These are phyloP conservation scores for Combretum micranthum DNA, from an alignment of 345 rosid species.

Conservation along the genomic window DNA sequence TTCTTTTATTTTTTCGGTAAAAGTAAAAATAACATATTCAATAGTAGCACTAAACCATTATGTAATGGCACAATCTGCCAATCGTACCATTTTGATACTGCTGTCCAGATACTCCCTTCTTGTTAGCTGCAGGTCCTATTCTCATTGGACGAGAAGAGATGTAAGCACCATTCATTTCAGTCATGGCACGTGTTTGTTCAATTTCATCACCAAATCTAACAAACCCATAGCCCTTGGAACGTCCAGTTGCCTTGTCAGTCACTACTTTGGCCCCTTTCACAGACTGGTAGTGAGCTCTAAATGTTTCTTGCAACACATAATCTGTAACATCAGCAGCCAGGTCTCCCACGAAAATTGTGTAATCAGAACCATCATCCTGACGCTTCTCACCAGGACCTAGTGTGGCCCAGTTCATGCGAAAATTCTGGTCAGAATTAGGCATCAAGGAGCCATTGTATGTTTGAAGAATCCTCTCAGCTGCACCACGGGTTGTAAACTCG, in stretches of 20 bases:
- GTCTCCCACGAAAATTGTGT: slow-evolving; percentile 87
- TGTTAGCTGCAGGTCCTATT: slow-evolving; percentile 85
- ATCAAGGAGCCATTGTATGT: slow-evolving; percentile 67
- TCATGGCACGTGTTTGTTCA: slow-evolving; percentile 84
- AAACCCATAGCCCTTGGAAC: slow-evolving; percentile 96
- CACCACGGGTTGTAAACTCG: slow-evolving; percentile 57
- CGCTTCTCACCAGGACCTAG: slow-evolving; percentile 87
- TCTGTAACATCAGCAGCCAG: slow-evolving; percentile 90
- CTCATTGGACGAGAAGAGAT: slow-evolving; percentile 93
- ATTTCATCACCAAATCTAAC: slow-evolving; percentile 80
- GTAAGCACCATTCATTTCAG: slow-evolving; percentile 84
- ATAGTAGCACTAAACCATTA: too few relatives aligned
- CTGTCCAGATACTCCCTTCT: slow-evolving; percentile 55
- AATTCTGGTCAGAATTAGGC: slow-evolving; percentile 73
- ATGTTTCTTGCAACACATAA: slow-evolving; percentile 65
- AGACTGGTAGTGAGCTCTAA: slow-evolving; percentile 51
- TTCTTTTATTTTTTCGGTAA: too few relatives aligned
- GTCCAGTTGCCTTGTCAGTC: slow-evolving; percentile 82
- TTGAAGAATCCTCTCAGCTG: slow-evolving; percentile 80
- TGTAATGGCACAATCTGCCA: neutral
- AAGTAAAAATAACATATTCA: too few relatives aligned
- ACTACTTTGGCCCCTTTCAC: slow-evolving; percentile 93
- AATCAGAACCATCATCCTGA: slow-evolving; percentile 76
- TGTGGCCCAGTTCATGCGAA: slow-evolving; percentile 88
- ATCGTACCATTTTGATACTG: slow-evolving; percentile 69